A percentile compares a stretch with the other conserved stretches of the same genome.
These are phyloP conservation scores for Gomphus sp. DNA, from an alignment of 1,284 basidiomycete species.

Conservation along the genomic window DNA sequence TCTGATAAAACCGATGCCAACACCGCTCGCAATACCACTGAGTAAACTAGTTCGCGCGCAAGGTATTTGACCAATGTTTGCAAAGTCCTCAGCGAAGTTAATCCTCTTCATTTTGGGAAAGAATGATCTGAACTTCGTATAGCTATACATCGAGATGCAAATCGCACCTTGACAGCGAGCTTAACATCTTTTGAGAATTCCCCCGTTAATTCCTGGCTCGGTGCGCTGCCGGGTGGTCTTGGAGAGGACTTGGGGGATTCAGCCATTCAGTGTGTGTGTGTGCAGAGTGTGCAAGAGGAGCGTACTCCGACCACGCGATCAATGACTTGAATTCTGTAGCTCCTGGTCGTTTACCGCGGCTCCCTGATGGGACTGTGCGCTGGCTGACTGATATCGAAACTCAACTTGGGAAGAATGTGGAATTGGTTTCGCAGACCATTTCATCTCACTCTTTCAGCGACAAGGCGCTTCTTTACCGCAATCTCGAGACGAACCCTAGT, in stretches of 20 bases:
- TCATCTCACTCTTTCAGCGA: too few relatives aligned
- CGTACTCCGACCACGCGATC: too few relatives aligned
- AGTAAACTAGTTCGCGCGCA: conserved; percentile 47
- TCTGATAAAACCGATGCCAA: conserved; percentile 48
- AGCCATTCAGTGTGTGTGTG: not conserved
- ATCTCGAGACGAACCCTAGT: too few relatives aligned
- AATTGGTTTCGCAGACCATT: too few relatives aligned
- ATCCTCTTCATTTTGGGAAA: conserved; percentile 34
- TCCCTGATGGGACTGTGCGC: too few relatives aligned
- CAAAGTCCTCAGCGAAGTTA: conserved; percentile 34
- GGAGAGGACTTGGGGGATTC: not conserved
- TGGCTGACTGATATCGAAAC: too few relatives aligned
- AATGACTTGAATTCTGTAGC: too few relatives aligned
- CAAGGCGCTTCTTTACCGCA: too few relatives aligned
- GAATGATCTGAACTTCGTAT: not conserved
- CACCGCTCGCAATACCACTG: conserved; percentile 44
- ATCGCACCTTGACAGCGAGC: not conserved
- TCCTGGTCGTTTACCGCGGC: too few relatives aligned
- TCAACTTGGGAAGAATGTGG: too few relatives aligned
- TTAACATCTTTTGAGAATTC: not conserved
- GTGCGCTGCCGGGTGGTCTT: not conserved
- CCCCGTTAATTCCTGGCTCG: not conserved
- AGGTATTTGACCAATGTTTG: conserved; percentile 47
- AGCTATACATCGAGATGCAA: not conserved
- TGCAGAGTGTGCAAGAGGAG: too few relatives aligned